Evolutionary conservation across 176 grass and related monocot genomes (phyloP), one percentile per base, ranked within the genome.

Genomic region (Rhynchospora pubera): DNA sequence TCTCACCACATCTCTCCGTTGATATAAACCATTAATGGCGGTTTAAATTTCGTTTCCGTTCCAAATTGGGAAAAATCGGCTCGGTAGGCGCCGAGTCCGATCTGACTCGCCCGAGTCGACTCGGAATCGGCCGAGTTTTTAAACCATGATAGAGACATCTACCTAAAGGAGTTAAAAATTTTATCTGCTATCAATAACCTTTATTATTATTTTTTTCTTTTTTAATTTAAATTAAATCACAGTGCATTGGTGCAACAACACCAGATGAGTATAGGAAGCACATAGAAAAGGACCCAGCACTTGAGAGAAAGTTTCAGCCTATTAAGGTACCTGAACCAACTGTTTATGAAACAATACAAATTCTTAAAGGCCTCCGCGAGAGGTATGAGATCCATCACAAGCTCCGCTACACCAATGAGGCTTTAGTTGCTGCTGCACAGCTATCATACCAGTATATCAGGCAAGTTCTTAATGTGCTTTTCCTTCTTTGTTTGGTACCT

Each of bases 241-340:
- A 99, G 96, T 99, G 96, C n/a, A n/a, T n/a, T n/a, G n/a, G n/a
- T n/a, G n/a, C n/a, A n/a, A n/a, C n/a, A n/a, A n/a, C n/a, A n/a
- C n/a, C n/a, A n/a, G n/a, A n/a, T n/a, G 96, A 99, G 77, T 99
- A 99, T 68, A 93, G 96, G 82, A 99, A 99, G 81, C 96, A 99
- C 86, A 95, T 99, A 10, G 96, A 99, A 89, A 99, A 95, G 84
- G 96, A 99, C 83, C 96, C 92, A 83, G 93, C 96, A 13, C 45
- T 99, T 79, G 96, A 99, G 78, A 89, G 96, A 89, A 90, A 91
- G 50, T 99, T 99, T 87, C 96, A 99, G 70, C 96, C 96, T 85
- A 93, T 99, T 86, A 99, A 77, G 85, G 96, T 99, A 43, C 96
- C 92, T 3, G 96, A 99, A 86, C 96, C 93, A 80, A 95, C 96